phyloP scores from a whole-genome alignment of 1,284 basidiomycete genomes.

The Trichosporon coremiiforme region DNA sequence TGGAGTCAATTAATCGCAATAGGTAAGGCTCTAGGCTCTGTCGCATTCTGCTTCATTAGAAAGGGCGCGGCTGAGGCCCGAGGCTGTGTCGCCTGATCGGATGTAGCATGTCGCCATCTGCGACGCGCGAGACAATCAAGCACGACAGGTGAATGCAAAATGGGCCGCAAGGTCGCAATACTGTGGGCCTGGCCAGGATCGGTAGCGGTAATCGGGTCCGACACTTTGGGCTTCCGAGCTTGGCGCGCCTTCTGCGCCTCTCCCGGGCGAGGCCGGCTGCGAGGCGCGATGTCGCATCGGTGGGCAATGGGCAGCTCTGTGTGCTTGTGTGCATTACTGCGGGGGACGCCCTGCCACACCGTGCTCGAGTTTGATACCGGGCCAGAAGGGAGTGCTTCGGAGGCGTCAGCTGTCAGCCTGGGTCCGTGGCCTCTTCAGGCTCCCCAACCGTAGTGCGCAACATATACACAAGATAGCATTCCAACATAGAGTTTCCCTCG shows the following conservation, averaged over 20 bases:
- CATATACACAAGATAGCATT: background rate
- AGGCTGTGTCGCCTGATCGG: background rate
- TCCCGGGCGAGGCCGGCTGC: background rate
- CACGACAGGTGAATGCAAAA: background rate
- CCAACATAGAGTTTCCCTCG: background rate
- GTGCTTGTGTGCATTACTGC: background rate
- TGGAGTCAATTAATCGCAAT: too few species aligned
- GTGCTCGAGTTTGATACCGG: background rate
- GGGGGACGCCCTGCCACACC: background rate
- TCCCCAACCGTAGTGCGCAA: background rate
- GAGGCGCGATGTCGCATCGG: background rate
- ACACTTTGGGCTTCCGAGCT: too few species aligned
- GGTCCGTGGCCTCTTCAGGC: background rate
- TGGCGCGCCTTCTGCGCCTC: too few species aligned
- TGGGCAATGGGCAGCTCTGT: background rate
- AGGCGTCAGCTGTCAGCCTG: background rate
- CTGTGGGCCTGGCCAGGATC: background rate
- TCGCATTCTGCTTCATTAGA: background rate
- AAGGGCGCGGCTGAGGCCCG: background rate
- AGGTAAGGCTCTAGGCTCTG: background rate
- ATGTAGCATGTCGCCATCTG: background rate
- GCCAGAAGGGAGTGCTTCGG: background rate
- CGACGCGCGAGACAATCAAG: constrained; percentile 1
- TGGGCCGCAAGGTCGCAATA: background rate
- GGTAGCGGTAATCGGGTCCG: background rate